Percentiles rank a stretch among this genome's conserved stretches.
Conservation (phyloP, 208 protist species). For the Leishmania tarentolae region DNA sequence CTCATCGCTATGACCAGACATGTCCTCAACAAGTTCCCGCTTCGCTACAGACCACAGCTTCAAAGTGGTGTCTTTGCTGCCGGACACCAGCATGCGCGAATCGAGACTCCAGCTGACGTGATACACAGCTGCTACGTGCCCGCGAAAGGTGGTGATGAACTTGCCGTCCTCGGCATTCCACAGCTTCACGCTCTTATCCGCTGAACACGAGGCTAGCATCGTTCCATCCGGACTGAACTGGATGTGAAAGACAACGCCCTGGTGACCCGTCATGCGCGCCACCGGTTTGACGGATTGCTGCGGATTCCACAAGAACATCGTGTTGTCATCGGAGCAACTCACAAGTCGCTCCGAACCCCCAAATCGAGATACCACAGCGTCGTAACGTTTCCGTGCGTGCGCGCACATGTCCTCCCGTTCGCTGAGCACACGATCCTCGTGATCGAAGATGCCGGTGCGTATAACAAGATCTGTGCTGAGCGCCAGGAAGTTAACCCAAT, state of each 20-base stretch:
- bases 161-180: conserved; percentile 94
- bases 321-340: conserved; percentile 97
- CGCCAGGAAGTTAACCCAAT: conserved; percentile 99
- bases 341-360: conserved; percentile 91
- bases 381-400: conserved; percentile 81
- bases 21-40: conserved; percentile 93
- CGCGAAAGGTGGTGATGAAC: conserved; percentile 95
- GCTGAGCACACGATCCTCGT: conserved; percentile 80
- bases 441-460: conserved; percentile 95
- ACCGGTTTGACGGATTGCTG: conserved; percentile 83
- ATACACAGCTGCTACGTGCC: conserved; percentile 98
- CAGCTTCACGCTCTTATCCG: conserved; percentile 98
- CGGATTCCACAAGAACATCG: conserved; percentile 97
- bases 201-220: conserved; percentile 96
- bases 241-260: conserved; percentile 95
- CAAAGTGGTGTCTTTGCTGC: conserved; percentile 96
- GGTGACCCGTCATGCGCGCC: conserved; percentile 93
- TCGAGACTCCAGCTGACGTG: conserved; percentile 97
- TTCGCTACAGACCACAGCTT: conserved; percentile 96
- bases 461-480: conserved; percentile 98
- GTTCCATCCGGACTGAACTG: conserved; percentile 97
- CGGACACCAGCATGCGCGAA: conserved; percentile 93
- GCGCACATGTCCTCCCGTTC: conserved; percentile 51
- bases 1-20: conserved; percentile 98
- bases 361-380: conserved; percentile 71